phyloP scores from a whole-genome alignment of 2,329 filamentous ascomycete genomes.

The Nothophaeocryptopus gaeumannii region DNA sequence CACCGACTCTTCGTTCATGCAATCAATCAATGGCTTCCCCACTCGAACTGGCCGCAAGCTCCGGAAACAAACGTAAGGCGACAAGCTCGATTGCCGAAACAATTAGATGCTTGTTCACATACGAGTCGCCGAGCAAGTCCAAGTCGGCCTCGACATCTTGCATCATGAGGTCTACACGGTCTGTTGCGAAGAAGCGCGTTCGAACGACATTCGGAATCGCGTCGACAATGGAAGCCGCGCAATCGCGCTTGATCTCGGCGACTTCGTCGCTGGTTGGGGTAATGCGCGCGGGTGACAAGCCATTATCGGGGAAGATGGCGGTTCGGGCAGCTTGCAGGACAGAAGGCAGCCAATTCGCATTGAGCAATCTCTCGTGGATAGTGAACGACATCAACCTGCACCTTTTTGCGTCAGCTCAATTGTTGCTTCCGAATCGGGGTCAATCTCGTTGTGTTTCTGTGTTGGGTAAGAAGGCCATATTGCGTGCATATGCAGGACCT shows the following conservation, averaged over 20 bases:
- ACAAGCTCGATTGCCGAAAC: constrained; percentile 79
- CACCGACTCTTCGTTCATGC: not conserved
- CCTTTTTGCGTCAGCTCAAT: not conserved
- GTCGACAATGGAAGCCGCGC: constrained; percentile 58
- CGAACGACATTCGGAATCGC: constrained; percentile 48
- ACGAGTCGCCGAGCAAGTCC: constrained; percentile 73
- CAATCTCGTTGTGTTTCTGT: constrained; percentile 12
- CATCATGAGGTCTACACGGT: constrained; percentile 28
- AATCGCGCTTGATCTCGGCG: constrained; percentile 62
- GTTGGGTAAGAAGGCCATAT: constrained; percentile 18
- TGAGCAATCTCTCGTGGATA: constrained; percentile 42
- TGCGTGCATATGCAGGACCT: constrained; percentile 22
- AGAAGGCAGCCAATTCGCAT: constrained; percentile 43
- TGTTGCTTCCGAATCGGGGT: constrained; percentile 1
- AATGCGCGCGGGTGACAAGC: constrained; percentile 63
- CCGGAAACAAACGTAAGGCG: constrained; percentile 78
- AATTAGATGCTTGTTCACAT: constrained; percentile 89
- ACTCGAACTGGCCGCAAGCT: constrained; percentile 59
- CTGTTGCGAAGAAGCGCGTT: constrained; percentile 43
- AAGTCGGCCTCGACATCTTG: constrained; percentile 55
- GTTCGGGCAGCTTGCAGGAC: constrained; percentile 67
- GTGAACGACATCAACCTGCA: constrained; percentile 47
- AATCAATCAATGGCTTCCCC: not conserved
- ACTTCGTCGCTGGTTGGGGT: constrained; percentile 60
- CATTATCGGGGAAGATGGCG: constrained; percentile 82